Evolutionary conservation across 2,329 filamentous ascomycete genomes (phyloP).

Genomic region (Exophiala mesophila): DNA sequence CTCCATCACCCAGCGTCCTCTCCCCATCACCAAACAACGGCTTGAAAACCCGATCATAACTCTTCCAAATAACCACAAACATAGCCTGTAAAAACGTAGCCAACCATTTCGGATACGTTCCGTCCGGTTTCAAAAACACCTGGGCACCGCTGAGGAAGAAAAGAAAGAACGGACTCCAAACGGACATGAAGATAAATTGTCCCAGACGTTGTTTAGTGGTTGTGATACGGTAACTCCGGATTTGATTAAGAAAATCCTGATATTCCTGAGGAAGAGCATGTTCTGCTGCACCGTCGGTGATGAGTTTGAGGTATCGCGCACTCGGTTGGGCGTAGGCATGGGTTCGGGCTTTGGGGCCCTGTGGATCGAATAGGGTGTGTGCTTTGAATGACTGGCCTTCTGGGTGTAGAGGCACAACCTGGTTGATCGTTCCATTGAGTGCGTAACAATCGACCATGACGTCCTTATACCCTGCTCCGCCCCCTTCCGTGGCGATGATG

Average conservation of each 20-base stretch:
- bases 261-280: constrained; percentile 77
- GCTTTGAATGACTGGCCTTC: constrained; percentile 65
- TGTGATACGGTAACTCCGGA: constrained; percentile 69
- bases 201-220: constrained; percentile 63
- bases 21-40: constrained; percentile 81
- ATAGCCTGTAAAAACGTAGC: constrained; percentile 47
- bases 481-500: constrained; percentile 88
- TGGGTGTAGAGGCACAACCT: constrained; percentile 55
- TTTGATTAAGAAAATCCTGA: constrained; percentile 62
- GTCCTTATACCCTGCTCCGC: constrained; percentile 78
- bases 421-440: constrained; percentile 52
- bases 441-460: constrained; percentile 72
- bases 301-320: constrained; percentile 72
- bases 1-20: constrained; percentile 44
- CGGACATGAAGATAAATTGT: constrained; percentile 53
- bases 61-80: constrained; percentile 57
- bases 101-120: constrained; percentile 65
- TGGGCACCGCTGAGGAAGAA: constrained; percentile 45
- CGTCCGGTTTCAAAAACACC: constrained; percentile 59
- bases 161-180: constrained; percentile 57
- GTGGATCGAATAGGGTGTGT: constrained; percentile 74
- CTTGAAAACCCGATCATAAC: constrained; percentile 62
- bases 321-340: constrained; percentile 73
- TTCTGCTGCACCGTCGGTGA: constrained; percentile 73
- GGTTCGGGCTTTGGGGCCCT: constrained; percentile 51